Base-by-base conservation (phyloP, 2,329 filamentous ascomycete genomes). In the Fusarium illudens region DNA sequence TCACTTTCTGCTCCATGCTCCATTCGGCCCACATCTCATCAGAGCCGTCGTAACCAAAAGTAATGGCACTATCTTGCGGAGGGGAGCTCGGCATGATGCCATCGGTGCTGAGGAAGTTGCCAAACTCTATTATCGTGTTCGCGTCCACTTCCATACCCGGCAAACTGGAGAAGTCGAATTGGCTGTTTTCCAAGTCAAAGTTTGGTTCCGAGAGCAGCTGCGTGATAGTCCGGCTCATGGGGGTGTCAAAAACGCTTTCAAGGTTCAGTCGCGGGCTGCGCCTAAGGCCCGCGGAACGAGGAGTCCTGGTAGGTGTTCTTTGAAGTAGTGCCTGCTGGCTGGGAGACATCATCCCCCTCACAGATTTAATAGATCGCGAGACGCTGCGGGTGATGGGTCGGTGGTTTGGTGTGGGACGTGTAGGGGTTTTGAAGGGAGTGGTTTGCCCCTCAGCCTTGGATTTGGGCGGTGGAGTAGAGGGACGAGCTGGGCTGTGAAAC, bases 371-470 rank as follows among this genome's bases (percentile, higher is more conserved):
- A 33, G 87, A 87, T 60, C 82, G 82, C 11, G 86, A 87, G 13
- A 89, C 84, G 75, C 86, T 89, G 72, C 87, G 83, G 70, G 87
- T 90, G 74, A 86, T 86, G 32, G 84, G 88, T 68, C 86, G 87
- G 72, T 88, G 87, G 67, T 78, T 88, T 2, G 86, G 88, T 2
- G 85, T 87, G n/a, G 82, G 83, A n/a, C 84, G 85, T 2, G 87
- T 87, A 1, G 89, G 88, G 3, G 89, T 90, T 76, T 89, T 89
- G 76, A 89, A 87, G 2, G 79, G 79, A 52, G 81, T 82, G 33
- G 81, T 77, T 59, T 82, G 79, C 1, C 68, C 51, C 12, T 64
- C 54, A 2, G 65, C 57, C 75, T 83, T 85, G 5, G 76, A 70
- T 39, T 79, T 83, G 5, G 85, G 86, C 62, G 83, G 83, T 63